Evolutionary conservation across 805 yeast genomes (phyloP).

Genomic region (Debaryomyces castellii): DNA sequence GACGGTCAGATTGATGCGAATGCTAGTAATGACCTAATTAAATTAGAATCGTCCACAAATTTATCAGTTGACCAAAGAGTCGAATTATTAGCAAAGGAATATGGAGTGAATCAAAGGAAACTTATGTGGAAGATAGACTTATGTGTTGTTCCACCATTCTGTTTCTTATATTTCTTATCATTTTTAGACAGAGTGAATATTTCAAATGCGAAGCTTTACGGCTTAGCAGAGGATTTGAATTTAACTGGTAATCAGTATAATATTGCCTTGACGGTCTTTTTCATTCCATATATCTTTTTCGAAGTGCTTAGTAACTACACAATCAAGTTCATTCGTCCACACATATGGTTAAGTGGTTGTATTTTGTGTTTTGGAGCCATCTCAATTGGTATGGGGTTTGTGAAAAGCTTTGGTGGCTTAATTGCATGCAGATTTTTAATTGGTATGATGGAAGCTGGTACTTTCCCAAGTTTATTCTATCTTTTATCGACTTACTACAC

Average conservation of each 20-base stretch:
- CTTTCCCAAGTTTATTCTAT: conserved; percentile 76
- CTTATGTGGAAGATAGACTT: conserved; percentile 66
- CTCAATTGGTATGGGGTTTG: conserved; percentile 66
- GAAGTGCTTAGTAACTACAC: conserved; percentile 65
- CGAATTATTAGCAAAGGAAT: conserved; percentile 21
- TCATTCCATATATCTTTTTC: conserved; percentile 65
- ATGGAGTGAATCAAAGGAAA: conserved; percentile 52
- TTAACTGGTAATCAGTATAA: conserved; percentile 61
- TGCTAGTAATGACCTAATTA: background rate
- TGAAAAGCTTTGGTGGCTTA: conserved; percentile 55
- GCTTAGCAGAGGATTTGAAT: conserved; percentile 54
- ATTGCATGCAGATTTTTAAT: conserved; percentile 63
- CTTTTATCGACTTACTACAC: conserved; percentile 65
- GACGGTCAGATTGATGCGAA: background rate
- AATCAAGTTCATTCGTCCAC: conserved; percentile 61
- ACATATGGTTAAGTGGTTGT: conserved; percentile 59
- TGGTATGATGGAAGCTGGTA: conserved; percentile 69
- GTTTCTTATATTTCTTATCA: conserved; percentile 70
- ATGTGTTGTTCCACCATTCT: conserved; percentile 74
- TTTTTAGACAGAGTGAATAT: conserved; percentile 82
- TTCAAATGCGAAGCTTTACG: conserved; percentile 76
- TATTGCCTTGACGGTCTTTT: conserved; percentile 65
- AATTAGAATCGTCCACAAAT: background rate
- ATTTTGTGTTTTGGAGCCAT: conserved; percentile 64
- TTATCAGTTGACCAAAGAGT: conserved; percentile 9